These are phyloP conservation scores for Blastobotrys illinoisensis DNA, from an alignment of 1,139 yeast genomes.

Conservation along the genomic window DNA sequence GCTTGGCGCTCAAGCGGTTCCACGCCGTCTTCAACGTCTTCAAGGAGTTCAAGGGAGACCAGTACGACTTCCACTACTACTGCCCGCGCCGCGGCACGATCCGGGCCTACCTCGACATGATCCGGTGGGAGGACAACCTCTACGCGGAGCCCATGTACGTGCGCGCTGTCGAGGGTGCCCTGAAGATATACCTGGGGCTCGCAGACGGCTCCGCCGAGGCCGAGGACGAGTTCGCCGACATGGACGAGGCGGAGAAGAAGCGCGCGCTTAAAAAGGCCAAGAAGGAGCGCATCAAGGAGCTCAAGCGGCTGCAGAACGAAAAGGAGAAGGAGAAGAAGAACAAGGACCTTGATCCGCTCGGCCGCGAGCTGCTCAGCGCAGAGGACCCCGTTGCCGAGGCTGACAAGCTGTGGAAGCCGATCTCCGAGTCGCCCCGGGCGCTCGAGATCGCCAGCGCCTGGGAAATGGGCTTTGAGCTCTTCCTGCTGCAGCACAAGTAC, in stretches of 20 bases:
- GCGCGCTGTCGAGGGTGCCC: constrained; percentile 64
- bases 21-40: constrained; percentile 61
- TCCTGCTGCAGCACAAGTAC: constrained; percentile 41
- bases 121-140: constrained; percentile 75
- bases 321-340: constrained; percentile 31
- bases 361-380: constrained; percentile 34
- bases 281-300: constrained; percentile 38
- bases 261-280: constrained; percentile 36
- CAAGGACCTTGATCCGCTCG: constrained; percentile 43
- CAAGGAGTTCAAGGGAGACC: constrained; percentile 71
- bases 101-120: constrained; percentile 67
- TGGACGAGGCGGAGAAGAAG: constrained; percentile 32
- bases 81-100: constrained; percentile 90
- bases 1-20: constrained; percentile 77
- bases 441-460: constrained; percentile 32
- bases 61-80: constrained; percentile 90
- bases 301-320: constrained; percentile 34
- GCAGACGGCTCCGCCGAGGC: constrained; percentile 14
- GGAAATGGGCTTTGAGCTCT: constrained; percentile 41
- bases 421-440: constrained; percentile 28
- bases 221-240: constrained; percentile 17
- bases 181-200: constrained; percentile 51
- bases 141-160: constrained; percentile 65
- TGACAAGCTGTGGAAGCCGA: constrained; percentile 35
- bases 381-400: constrained; percentile 39